Evolutionary conservation across 192 early-diverging fungal genomes (phyloP).

Genomic region (Umbelopsis vinacea): DNA sequence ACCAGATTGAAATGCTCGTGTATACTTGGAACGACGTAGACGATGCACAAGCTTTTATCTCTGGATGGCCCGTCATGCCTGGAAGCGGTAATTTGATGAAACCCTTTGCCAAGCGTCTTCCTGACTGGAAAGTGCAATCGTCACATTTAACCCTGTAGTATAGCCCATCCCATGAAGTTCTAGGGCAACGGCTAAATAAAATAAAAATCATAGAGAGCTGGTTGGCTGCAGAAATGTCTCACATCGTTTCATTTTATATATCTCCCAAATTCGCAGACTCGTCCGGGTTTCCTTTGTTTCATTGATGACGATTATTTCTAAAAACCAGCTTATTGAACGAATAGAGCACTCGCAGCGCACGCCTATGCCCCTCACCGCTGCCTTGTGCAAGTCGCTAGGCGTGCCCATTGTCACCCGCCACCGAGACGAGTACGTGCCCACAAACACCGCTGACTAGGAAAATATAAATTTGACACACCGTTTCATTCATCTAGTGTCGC

Average conservation of each 20-base stretch:
- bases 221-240: not conserved
- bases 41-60: constrained; percentile 21
- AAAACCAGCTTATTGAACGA: not conserved
- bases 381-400: not conserved
- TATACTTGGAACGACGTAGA: constrained; percentile 45
- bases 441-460: not conserved
- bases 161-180: too few species aligned
- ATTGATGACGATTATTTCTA: not conserved
- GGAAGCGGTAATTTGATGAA: constrained; percentile 32
- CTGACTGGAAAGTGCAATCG: not conserved
- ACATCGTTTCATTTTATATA: not conserved
- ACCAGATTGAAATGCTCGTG: constrained; percentile 51
- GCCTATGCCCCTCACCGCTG: not conserved
- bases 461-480: not conserved
- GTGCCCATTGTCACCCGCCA: not conserved
- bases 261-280: not conserved
- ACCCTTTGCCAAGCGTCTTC: not conserved
- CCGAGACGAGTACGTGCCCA: not conserved
- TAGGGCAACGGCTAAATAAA: too few species aligned
- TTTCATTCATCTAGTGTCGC: not conserved
- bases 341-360: not conserved
- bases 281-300: not conserved
- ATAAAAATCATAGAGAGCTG: too few species aligned
- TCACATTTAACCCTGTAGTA: not conserved
- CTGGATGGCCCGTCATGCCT: constrained; percentile 33